Conservation (phyloP, 75 land plant genomes). For the Pinus tabuliformis region DNA sequence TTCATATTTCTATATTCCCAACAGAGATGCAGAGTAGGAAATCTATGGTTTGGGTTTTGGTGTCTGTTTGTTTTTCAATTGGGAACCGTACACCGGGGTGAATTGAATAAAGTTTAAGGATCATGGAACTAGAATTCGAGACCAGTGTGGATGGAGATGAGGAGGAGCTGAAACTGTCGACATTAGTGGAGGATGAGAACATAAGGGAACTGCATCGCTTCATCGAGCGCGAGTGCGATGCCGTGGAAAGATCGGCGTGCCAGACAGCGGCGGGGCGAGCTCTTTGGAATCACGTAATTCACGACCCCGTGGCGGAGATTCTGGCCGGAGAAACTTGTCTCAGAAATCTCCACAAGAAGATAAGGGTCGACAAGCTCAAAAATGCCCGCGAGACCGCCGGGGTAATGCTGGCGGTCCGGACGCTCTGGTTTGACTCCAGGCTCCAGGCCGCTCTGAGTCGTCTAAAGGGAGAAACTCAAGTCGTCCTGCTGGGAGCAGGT, state of each 20-base stretch:
- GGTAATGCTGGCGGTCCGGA: constrained; percentile 80
- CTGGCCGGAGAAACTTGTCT: constrained; percentile 75
- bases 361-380: constrained; percentile 45
- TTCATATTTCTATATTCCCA: no score
- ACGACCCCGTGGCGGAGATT: constrained; percentile 70
- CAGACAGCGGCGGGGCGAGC: constrained; percentile 91
- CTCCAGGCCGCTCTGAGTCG: constrained; percentile 52
- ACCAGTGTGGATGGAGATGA: background rate
- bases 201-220: constrained; percentile 46
- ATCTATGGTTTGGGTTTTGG: no score
- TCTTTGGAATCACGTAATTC: constrained; percentile 79
- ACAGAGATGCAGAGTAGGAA: no score
- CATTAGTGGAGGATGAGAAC: constrained; percentile 24
- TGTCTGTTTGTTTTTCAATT: no score
- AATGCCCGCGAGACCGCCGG: constrained; percentile 68
- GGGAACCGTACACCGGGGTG: no score
- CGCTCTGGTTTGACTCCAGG: constrained; percentile 83
- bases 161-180: constrained; percentile 46
- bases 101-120: no score
- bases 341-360: constrained; percentile 58
- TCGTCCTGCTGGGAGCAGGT: constrained; percentile 89
- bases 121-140: no score
- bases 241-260: constrained; percentile 53
- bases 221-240: constrained; percentile 60
- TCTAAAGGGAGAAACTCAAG: constrained; percentile 36